These are phyloP conservation scores for Mucor plumbeus DNA, from an alignment of 371 early-diverging fungal genomes.

Conservation along the genomic window DNA sequence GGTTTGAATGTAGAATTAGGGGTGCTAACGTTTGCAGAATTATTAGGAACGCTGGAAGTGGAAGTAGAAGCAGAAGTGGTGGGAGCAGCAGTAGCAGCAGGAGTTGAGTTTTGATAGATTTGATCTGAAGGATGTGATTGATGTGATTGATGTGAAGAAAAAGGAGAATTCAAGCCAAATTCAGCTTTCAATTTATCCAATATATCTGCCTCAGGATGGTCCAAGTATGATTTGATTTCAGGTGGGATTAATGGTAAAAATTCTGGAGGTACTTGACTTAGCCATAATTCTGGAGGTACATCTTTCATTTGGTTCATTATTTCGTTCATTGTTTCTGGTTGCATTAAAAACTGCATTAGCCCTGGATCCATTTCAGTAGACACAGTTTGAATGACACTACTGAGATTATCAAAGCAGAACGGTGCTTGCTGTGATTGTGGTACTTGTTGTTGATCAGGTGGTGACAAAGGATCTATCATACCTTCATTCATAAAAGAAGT, in stretches of 20 bases:
- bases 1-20: constrained; percentile 8
- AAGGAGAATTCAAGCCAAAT: background rate
- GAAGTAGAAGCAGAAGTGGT: background rate
- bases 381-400: background rate
- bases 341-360: constrained; percentile 19
- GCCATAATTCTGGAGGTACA: constrained; percentile 22
- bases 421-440: background rate
- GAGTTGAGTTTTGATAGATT: background rate
- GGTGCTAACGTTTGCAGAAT: background rate
- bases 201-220: background rate
- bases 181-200: background rate
- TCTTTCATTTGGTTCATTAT: constrained; percentile 24
- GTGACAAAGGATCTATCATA: background rate
- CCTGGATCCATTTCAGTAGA: constrained; percentile 15
- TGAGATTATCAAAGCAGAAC: background rate
- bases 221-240: constrained; percentile 14
- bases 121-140: background rate
- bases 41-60: background rate
- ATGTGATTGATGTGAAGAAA: background rate
- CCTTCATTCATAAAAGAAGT: background rate
- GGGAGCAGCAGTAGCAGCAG: background rate
- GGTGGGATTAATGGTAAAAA: constrained; percentile 20
- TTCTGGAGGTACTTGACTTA: constrained; percentile 21
- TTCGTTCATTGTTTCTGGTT: constrained; percentile 20
- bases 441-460: constrained; percentile 3